Conservation (phyloP, 768 basidiomycete species). For the Mycena kentingensis region DNA sequence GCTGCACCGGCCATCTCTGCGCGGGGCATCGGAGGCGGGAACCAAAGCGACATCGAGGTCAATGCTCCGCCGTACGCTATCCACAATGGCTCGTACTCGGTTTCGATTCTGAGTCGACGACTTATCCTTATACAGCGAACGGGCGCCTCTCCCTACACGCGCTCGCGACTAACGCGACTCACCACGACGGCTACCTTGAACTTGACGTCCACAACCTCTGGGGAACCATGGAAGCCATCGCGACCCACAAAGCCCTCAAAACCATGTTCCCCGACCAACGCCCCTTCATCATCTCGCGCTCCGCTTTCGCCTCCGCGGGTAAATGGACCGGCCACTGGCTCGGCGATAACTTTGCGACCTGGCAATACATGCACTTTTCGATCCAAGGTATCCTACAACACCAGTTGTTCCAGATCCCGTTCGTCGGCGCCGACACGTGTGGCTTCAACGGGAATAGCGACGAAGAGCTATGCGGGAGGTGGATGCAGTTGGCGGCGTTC, state of each 20-base stretch:
- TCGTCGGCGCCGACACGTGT: conserved; percentile 81
- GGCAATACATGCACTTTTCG: conserved; percentile 69
- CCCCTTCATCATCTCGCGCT: conserved; percentile 72
- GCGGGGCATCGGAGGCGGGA: conserved; percentile 54
- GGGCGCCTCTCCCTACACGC: conserved; percentile 57
- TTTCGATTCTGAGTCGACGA: conserved; percentile 1
- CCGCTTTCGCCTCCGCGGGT: conserved; percentile 68
- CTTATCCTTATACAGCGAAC: conserved; percentile 37
- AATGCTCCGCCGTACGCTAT: conserved; percentile 68
- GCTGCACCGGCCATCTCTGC: conserved; percentile 29
- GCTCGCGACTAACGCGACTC: conserved; percentile 72
- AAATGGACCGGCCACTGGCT: conserved; percentile 78
- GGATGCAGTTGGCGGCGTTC: conserved; percentile 87
- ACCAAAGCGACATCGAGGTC: conserved; percentile 48
- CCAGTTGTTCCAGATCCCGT: conserved; percentile 81
- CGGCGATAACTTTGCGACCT: conserved; percentile 77
- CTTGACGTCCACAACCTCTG: conserved; percentile 72
- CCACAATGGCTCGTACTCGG: conserved; percentile 57
- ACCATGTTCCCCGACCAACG: conserved; percentile 57
- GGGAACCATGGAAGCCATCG: conserved; percentile 70
- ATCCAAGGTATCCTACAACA: conserved; percentile 82
- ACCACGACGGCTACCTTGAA: conserved; percentile 61
- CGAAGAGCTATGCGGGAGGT: conserved; percentile 80
- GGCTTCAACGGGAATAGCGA: conserved; percentile 71
- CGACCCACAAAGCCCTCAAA: conserved; percentile 62